These are phyloP conservation scores for Tetrapisispora phaffii DNA, from an alignment of 805 yeast genomes.

Conservation along the genomic window DNA sequence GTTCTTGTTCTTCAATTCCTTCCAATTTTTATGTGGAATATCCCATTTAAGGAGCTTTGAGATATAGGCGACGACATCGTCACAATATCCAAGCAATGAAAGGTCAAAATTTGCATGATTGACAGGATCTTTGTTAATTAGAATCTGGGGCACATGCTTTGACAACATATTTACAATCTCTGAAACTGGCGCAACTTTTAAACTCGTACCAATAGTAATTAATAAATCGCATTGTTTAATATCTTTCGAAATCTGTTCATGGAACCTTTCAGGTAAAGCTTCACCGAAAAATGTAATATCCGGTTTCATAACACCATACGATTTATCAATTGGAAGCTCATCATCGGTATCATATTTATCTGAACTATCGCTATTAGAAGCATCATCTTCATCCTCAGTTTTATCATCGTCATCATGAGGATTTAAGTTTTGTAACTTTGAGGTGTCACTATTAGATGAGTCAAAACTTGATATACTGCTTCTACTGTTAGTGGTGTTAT, in stretches of 20 bases:
- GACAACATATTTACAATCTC: conserved; percentile 72
- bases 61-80: conserved; percentile 64
- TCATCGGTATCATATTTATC: conserved; percentile 5
- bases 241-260: conserved; percentile 50
- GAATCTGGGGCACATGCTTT: conserved; percentile 68
- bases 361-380: background rate
- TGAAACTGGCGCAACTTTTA: conserved; percentile 86
- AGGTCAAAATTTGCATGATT: conserved; percentile 73
- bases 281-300: conserved; percentile 91
- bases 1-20: conserved; percentile 19
- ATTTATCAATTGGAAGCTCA: conserved; percentile 29
- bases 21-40: conserved; percentile 45
- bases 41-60: conserved; percentile 50
- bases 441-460: background rate
- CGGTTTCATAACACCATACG: conserved; percentile 80
- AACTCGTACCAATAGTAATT: conserved; percentile 80
- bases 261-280: conserved; percentile 61
- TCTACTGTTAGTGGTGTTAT: background rate
- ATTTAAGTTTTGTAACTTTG: background rate
- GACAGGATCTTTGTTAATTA: conserved; percentile 69
- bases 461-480: background rate
- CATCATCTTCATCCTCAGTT: background rate
- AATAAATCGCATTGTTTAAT: conserved; percentile 62
- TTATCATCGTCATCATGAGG: background rate
- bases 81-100: conserved; percentile 69